Percentiles rank a stretch among this genome's conserved stretches.
Conservation (phyloP, 306 rosid species). For the Malus asiatica region DNA sequence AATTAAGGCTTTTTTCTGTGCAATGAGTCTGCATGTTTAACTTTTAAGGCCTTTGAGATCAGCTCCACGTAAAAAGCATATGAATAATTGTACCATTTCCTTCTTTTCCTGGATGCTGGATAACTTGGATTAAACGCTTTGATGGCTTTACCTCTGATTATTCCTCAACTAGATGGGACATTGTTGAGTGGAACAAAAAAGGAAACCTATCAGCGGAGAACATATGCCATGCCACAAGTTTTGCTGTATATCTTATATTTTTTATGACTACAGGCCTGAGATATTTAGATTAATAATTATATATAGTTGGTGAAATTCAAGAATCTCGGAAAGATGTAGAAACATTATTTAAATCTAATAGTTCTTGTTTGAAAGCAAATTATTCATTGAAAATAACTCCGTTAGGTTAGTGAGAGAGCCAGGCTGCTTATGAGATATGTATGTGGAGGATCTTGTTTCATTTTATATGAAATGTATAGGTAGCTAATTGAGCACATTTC, state of each 20-base stretch:
- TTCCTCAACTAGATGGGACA: constrained; percentile 33
- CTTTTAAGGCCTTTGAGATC: background rate
- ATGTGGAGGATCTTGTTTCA: background rate
- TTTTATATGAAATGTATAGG: background rate
- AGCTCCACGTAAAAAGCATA: constrained; percentile 27
- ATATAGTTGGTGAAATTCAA: background rate
- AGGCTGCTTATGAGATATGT: background rate
- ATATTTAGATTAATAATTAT: background rate
- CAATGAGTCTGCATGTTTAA: background rate
- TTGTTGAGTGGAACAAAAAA: constrained; percentile 18
- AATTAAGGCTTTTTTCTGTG: background rate
- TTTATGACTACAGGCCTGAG: background rate
- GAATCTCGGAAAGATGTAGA: too few relatives aligned
- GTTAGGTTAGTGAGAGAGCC: constrained; percentile 15
- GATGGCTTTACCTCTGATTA: constrained; percentile 29
- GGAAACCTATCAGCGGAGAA: background rate
- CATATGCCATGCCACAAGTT: background rate
- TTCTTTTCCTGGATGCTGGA: constrained; percentile 21
- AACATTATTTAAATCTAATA: too few relatives aligned
- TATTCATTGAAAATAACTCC: constrained; percentile 6
- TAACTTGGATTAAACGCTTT: constrained; percentile 27
- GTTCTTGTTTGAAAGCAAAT: background rate
- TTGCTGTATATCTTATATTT: background rate
- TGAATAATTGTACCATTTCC: constrained; percentile 6
- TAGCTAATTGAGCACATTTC: background rate